Evolutionary conservation across 2,329 filamentous ascomycete species (phyloP).

Genomic region (Pleoardoris graminearum): DNA sequence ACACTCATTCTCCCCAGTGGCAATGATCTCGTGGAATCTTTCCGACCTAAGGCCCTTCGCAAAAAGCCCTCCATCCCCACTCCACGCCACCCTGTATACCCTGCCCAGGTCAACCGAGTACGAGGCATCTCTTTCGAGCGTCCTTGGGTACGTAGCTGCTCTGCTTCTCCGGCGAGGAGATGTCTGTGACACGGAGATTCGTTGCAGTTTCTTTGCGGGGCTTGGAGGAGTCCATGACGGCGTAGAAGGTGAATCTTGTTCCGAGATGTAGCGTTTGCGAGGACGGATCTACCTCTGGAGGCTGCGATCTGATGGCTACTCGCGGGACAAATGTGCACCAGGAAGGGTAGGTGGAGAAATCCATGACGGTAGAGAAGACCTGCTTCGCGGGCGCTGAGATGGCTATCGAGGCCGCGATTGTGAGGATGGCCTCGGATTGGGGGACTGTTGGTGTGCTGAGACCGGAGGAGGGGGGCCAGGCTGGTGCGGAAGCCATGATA

Average conservation of each 20-base stretch:
- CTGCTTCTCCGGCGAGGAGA: conserved; percentile 20
- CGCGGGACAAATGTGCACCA: conserved; percentile 28
- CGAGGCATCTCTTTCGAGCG: conserved; percentile 9
- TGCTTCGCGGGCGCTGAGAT: conserved; percentile 21
- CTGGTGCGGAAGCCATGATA: background rate
- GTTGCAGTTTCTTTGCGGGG: conserved; percentile 11
- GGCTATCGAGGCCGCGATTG: conserved; percentile 9
- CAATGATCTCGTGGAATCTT: conserved; percentile 27
- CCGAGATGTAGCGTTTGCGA: conserved; percentile 13
- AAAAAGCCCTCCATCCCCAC: conserved; percentile 19
- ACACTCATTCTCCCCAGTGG: conserved; percentile 17
- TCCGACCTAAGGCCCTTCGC: conserved; percentile 16
- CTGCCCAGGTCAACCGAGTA: conserved; percentile 22
- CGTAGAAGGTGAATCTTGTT: conserved; percentile 22
- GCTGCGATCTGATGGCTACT: conserved; percentile 16
- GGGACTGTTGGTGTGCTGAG: conserved; percentile 16
- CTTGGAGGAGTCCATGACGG: conserved; percentile 23
- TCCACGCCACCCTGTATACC: conserved; percentile 27
- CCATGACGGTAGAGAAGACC: conserved; percentile 23
- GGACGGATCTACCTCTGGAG: background rate
- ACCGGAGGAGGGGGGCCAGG: conserved; percentile 17
- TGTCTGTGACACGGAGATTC: conserved; percentile 21
- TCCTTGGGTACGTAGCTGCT: conserved; percentile 17
- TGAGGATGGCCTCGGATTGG: conserved; percentile 12
- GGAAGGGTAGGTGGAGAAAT: conserved; percentile 17